Evolutionary conservation across 2,329 filamentous ascomycete species (phyloP), one percentile per base, ranked within the genome.

Genomic region (Hypoxylon sp.): DNA sequence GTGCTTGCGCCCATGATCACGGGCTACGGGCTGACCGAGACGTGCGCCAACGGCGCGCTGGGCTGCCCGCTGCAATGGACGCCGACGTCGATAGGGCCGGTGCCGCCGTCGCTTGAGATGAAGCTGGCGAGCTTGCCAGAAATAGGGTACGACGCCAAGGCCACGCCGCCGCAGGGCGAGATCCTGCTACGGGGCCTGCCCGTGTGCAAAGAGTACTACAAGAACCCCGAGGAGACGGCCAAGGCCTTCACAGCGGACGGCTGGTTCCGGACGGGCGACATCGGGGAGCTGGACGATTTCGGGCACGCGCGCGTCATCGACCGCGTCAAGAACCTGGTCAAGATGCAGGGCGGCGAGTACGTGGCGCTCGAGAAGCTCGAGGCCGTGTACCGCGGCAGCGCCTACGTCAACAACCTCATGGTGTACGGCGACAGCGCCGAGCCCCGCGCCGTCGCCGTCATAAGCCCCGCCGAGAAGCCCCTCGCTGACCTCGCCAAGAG

Each of bases 191-290:
- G 90, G 56, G 95, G 94, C 48, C 80, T 81, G 47, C 82, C 88
- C 59, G 88, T 98, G 41, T 85, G 91, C 51, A 81, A 82, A 27
- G 88, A 87, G 31, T 98, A 98, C 78, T 93, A 88, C 72, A 82
- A 96, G 60, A 91, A 97, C 72, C 88, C 90, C 13, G 86, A 94
- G 67, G 93, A 97, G 78, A 97, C 92, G 5, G 83, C 82, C 69
- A 89, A 89, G 72, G 83, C 89, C 4, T 83, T 94, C 63, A 92
- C 90, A 1, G 75, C 86, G 2, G 95, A 97, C 69, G 92, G 92
- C 46, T 98, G 95, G 95, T 98, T 98, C 84, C 94, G 90, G 83
- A 96, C 92, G 13, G 94, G 94, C 60, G 94, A 98, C 70, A 95
- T 98, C 73, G 94, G 94, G 69, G 91, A 97, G 73, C 95, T 94